phyloP scores from a whole-genome alignment of 2,329 filamentous ascomycete species.

The Albophoma yamanashiensis region DNA sequence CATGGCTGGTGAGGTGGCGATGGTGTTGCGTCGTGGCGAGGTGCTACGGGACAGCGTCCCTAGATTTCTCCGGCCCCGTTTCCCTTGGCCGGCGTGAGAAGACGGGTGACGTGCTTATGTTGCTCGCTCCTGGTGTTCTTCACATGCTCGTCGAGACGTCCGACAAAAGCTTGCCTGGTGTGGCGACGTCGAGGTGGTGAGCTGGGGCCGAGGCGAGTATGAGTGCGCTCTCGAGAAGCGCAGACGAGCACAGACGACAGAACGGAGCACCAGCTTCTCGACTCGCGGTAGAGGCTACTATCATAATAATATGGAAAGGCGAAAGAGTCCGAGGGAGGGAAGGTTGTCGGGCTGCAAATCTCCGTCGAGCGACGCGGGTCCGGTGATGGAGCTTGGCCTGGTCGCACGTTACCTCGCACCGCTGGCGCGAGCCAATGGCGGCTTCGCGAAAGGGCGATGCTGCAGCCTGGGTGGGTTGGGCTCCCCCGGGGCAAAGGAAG shows the following conservation, averaged over 20 bases:
- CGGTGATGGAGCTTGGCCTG: not conserved
- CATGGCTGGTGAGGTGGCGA: slow-evolving; percentile 11
- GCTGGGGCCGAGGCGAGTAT: not conserved
- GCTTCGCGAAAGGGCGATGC: not conserved
- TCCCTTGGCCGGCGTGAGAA: not conserved
- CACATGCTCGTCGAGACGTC: slow-evolving; percentile 1
- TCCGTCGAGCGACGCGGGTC: slow-evolving; percentile 5
- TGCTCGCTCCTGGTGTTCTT: not conserved
- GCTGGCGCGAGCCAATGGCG: not conserved
- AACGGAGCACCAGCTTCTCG: not conserved
- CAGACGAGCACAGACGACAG: not conserved
- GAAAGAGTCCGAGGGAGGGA: not conserved
- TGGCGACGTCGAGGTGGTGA: not conserved
- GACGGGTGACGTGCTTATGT: not conserved
- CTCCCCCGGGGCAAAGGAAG: slow-evolving; percentile 9
- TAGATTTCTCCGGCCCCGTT: not conserved
- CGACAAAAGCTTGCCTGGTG: not conserved
- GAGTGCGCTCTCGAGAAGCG: not conserved
- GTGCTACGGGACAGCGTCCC: not conserved
- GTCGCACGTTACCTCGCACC: not conserved
- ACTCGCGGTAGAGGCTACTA: not conserved
- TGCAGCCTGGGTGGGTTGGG: not conserved
- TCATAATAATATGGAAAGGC: not conserved
- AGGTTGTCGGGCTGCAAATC: not conserved
- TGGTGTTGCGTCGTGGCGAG: not conserved